Evolutionary conservation across 2,329 filamentous ascomycete genomes (phyloP), one percentile per base, ranked within the genome.

Genomic region (Ophiosphaerella herpotricha): DNA sequence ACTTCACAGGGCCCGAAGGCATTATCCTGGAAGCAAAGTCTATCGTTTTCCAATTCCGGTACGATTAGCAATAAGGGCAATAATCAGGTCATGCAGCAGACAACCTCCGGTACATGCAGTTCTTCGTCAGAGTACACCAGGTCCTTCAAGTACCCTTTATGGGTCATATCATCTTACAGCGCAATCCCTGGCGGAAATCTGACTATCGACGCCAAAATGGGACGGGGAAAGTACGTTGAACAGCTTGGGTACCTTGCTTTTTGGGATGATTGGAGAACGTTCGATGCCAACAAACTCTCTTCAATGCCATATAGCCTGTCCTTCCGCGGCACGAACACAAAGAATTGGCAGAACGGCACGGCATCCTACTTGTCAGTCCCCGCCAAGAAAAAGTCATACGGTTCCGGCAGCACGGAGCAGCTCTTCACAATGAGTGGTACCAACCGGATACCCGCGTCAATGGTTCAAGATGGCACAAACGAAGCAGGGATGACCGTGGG

Each of bases 181-280:
- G 66, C 75, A 11, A 64, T 77, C 23, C 45, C 75, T 2, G 60
- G 57, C 14, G 77, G 77, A 12, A 74, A 74, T 40, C 72, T 77
- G 43, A 76, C 74, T 2, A 78, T 82, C 47, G 63, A 74, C 21
- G 82, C 77, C 9, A 68, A 63, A n/a, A 68, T 86, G 57, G 69
- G 69, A 37, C 77, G 80, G 12, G 78, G 78, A 11, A 78, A 84
- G 32, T 63, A 78, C 14, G 75, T 82, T 7, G 63, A 74, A 23
- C 75, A 77, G 23, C 51, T 72, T 21, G 79, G 80, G 4, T 64
- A 71, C 7, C 70, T 80, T 1, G 76, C 82, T 23, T 84, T 88
- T 43, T 82, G 86, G 0, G 83, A 79, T 0, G 84, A 84, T 1
- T 71, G 87, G 2, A 82, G 87, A 55, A 80, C 81, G 0, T 86